Percentiles rank a stretch among this genome's conserved stretches.
Evolutionary conservation across 208 protist species (phyloP).

Genomic region (Leptomonas seymouri): DNA sequence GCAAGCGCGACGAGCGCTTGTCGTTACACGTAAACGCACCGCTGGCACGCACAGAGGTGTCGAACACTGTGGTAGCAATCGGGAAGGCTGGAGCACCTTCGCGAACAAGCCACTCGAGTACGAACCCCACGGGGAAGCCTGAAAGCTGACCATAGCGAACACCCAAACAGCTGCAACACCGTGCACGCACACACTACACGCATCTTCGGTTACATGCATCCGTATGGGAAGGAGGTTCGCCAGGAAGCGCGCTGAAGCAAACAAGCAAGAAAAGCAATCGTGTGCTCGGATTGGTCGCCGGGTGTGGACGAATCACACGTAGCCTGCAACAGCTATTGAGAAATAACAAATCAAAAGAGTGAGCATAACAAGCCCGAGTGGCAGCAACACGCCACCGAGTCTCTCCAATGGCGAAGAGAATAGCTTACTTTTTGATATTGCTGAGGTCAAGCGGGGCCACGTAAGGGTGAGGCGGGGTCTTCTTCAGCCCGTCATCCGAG

Average conservation of each 20-base stretch:
- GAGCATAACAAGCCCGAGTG: background rate
- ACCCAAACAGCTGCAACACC: no score
- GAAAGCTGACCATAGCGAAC: no score
- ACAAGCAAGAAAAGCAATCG: background rate
- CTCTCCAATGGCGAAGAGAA: background rate
- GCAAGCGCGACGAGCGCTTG: background rate
- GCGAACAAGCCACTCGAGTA: no score
- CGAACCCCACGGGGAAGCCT: no score
- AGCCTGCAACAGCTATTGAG: background rate
- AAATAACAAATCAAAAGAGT: background rate
- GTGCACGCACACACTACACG: no score
- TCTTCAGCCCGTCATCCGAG: conserved; percentile 1
- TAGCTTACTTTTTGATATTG: conserved; percentile 38
- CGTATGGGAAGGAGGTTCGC: no score
- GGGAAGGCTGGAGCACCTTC: no score
- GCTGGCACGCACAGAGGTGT: background rate
- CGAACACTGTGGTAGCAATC: no score
- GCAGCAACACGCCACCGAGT: background rate
- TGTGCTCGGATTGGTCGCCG: no score
- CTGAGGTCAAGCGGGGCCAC: conserved; percentile 41
- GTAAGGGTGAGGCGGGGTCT: conserved; percentile 20
- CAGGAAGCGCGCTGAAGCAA: background rate
- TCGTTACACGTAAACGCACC: background rate
- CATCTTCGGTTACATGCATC: no score
- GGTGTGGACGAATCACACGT: no score